Conservation (phyloP, 1,284 basidiomycete species). For the Ceratobasidium sp. region DNA sequence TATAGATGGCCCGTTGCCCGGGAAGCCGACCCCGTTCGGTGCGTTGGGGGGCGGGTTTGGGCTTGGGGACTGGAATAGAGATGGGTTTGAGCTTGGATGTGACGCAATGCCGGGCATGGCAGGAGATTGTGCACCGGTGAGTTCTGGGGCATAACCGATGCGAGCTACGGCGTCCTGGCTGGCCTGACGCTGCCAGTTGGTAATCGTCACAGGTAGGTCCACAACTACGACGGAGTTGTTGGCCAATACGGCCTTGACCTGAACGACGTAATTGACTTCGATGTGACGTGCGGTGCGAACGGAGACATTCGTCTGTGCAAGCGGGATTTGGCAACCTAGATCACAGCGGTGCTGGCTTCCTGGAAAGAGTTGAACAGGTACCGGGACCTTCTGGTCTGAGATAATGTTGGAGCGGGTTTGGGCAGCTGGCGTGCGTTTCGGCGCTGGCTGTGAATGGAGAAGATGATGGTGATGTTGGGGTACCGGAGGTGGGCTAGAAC, state of each 20-base stretch:
- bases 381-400: conserved; percentile 74
- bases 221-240: conserved; percentile 75
- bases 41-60: conserved; percentile 4
- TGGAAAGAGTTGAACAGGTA: conserved; percentile 77
- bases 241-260: conserved; percentile 79
- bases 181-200: conserved; percentile 59
- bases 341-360: conserved; percentile 78
- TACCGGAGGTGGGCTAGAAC: conserved; percentile 47
- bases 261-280: conserved; percentile 81
- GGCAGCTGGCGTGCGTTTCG: conserved; percentile 59
- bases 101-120: conserved; percentile 24
- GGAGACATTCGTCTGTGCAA: conserved; percentile 79
- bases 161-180: conserved; percentile 40
- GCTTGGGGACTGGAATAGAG: conserved; percentile 32
- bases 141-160: conserved; percentile 40
- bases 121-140: conserved; percentile 22
- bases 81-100: conserved; percentile 9
- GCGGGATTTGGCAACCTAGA: conserved; percentile 74
- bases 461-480: conserved; percentile 42
- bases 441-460: conserved; percentile 35
- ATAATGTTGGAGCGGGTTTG: conserved; percentile 68
- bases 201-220: conserved; percentile 76
- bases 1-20: not conserved
- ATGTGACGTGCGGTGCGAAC: conserved; percentile 82
- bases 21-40: not conserved